Percentiles rank a stretch among this genome's conserved stretches.
Evolutionary conservation across 208 protist genomes (phyloP).

Genomic region (Trypanosoma mega): DNA sequence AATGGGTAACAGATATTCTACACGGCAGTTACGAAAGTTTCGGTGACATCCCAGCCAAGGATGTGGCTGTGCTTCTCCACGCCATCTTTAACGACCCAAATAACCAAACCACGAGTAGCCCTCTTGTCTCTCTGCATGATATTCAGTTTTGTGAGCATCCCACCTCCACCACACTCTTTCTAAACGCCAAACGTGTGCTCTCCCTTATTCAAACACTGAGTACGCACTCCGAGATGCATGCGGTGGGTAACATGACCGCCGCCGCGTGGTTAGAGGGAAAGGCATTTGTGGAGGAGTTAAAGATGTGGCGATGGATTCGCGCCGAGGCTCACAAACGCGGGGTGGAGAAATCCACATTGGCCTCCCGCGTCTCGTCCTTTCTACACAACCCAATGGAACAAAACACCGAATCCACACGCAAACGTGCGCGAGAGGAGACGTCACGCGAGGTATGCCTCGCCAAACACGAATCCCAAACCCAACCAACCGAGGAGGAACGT

Average conservation of each 20-base stretch:
- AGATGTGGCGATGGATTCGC: conserved; percentile 85
- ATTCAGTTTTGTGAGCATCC: conserved; percentile 43
- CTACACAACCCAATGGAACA: conserved; percentile 9
- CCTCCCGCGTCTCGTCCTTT: conserved; percentile 24
- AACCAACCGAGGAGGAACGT: too few relatives aligned
- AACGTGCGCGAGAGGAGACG: too few relatives aligned
- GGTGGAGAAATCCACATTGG: conserved; percentile 22
- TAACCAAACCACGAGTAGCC: not conserved
- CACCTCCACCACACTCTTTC: conserved; percentile 30
- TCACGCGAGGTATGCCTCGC: too few relatives aligned
- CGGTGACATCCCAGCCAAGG: conserved; percentile 50
- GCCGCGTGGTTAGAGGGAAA: conserved; percentile 69
- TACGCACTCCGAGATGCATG: conserved; percentile 21
- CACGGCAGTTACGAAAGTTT: conserved; percentile 37
- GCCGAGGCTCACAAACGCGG: conserved; percentile 37
- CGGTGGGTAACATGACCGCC: conserved; percentile 37
- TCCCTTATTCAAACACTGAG: conserved; percentile 45
- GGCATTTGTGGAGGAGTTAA: conserved; percentile 85
- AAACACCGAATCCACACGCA: not conserved
- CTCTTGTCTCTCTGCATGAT: conserved; percentile 40
- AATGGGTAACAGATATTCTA: conserved; percentile 61
- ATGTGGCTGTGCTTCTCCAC: conserved; percentile 70
- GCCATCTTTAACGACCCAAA: conserved; percentile 38
- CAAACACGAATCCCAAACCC: too few relatives aligned
- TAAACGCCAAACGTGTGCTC: conserved; percentile 67